phyloP scores from a whole-genome alignment of 164 flowering plant genomes.

The Magnolia kwangsiensis region DNA sequence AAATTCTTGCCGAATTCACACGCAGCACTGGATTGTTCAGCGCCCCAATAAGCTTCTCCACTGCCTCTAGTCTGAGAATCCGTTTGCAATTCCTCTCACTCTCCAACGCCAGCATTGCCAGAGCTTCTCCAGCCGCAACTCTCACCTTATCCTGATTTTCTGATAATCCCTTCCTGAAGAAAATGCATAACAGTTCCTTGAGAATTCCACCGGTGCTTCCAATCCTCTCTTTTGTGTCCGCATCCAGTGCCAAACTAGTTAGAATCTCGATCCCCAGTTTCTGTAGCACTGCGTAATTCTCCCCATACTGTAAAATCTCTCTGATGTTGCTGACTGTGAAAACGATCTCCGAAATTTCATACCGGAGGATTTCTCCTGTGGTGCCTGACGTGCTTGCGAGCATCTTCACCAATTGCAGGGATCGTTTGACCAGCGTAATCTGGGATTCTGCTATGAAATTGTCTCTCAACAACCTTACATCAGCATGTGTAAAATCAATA shows the following conservation, averaged over 20 bases:
- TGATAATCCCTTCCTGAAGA: constrained; percentile 40
- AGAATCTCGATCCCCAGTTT: constrained; percentile 66
- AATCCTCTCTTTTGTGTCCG: constrained; percentile 78
- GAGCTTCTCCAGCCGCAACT: constrained; percentile 79
- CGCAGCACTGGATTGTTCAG: constrained; percentile 50
- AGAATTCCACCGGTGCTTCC: constrained; percentile 88
- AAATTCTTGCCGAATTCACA: constrained; percentile 67
- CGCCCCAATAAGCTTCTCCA: constrained; percentile 47
- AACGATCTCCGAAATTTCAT: constrained; percentile 74
- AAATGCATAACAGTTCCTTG: constrained; percentile 53
- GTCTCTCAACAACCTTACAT: constrained; percentile 46
- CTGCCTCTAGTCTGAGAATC: constrained; percentile 44
- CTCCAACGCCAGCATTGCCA: constrained; percentile 77
- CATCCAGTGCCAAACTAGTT: constrained; percentile 69
- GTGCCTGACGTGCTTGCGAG: constrained; percentile 70
- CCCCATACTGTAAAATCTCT: constrained; percentile 69
- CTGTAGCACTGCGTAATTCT: constrained; percentile 55
- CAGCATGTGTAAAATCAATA: constrained; percentile 71
- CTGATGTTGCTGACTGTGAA: constrained; percentile 89
- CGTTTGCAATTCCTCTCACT: constrained; percentile 58
- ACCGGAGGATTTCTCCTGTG: constrained; percentile 69
- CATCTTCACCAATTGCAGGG: constrained; percentile 77
- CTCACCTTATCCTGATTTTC: constrained; percentile 41
- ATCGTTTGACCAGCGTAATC: constrained; percentile 54
- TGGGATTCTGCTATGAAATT: constrained; percentile 41